A percentile compares a stretch with the other conserved stretches of the same genome.
Conservation (phyloP, 1,284 basidiomycete species). For the Sanguinoderma infundibulare region DNA sequence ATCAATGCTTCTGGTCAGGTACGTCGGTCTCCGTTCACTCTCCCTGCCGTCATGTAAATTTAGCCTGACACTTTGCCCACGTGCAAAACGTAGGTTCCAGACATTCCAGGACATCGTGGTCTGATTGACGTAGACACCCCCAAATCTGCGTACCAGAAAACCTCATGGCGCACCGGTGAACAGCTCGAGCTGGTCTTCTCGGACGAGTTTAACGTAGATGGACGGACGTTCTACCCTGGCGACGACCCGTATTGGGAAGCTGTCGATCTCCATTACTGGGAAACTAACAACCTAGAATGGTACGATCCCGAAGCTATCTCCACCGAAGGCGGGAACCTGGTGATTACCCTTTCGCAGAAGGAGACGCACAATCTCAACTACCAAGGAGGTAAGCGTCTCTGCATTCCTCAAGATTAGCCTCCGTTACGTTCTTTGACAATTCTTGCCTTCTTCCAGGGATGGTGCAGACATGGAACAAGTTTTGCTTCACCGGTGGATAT, state of each 20-base stretch:
- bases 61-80: background rate
- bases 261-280: conserved; percentile 77
- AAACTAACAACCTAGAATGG: conserved; percentile 52
- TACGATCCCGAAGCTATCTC: conserved; percentile 71
- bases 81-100: conserved; percentile 31
- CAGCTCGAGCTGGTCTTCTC: conserved; percentile 63
- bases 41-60: background rate
- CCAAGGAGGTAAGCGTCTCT: conserved; percentile 38
- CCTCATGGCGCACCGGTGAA: conserved; percentile 43
- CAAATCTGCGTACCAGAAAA: conserved; percentile 42
- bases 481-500: conserved; percentile 67
- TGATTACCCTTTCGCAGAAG: conserved; percentile 54
- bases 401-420: conserved; percentile 24
- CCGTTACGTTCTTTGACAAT: background rate
- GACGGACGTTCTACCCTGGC: conserved; percentile 57
- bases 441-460: conserved; percentile 31
- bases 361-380: conserved; percentile 65
- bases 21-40: conserved; percentile 6
- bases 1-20: conserved; percentile 54
- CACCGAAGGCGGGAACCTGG: conserved; percentile 65
- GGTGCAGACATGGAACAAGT: conserved; percentile 55
- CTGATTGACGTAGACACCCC: conserved; percentile 62
- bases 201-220: conserved; percentile 70
- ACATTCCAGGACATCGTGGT: conserved; percentile 41
- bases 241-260: conserved; percentile 73